phyloP scores from a whole-genome alignment of 257 asterid genomes.

The Lycium barbarum region DNA sequence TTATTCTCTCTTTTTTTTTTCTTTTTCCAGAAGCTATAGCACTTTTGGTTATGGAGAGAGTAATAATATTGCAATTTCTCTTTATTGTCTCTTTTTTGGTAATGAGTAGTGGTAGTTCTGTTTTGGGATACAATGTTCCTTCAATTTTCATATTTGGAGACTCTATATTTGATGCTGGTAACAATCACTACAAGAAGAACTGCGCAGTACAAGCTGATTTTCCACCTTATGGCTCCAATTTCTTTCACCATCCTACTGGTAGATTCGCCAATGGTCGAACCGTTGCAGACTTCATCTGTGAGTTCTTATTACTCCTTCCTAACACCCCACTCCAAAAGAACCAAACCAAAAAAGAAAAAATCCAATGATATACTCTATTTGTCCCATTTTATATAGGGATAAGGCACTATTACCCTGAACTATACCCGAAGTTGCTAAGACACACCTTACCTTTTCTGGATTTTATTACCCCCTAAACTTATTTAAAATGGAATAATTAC shows the following conservation, averaged over 20 bases:
- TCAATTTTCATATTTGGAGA: slow-evolving; percentile 74
- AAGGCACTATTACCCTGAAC: too few species aligned
- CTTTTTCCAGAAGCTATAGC: background rate
- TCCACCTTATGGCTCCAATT: slow-evolving; percentile 75
- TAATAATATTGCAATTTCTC: slow-evolving; percentile 14
- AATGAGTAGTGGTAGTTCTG: slow-evolving; percentile 6
- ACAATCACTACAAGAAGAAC: slow-evolving; percentile 61
- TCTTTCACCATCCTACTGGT: slow-evolving; percentile 79
- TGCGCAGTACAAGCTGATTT: slow-evolving; percentile 77
- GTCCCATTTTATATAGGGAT: background rate
- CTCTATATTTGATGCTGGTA: slow-evolving; percentile 77
- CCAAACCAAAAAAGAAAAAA: too few species aligned
- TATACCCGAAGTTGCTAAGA: too few species aligned
- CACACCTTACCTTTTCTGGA: too few species aligned
- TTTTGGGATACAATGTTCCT: slow-evolving; percentile 43
- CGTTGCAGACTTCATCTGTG: slow-evolving; percentile 69
- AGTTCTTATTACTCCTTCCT: slow-evolving; percentile 23
- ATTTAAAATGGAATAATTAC: too few species aligned
- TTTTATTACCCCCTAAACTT: too few species aligned
- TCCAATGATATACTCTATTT: too few species aligned
- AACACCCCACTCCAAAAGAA: background rate
- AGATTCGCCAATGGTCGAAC: slow-evolving; percentile 82
- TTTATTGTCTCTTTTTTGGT: slow-evolving; percentile 6
- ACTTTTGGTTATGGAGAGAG: slow-evolving; percentile 32
- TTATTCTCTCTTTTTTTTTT: background rate